Conservation (phyloP, 495 filamentous ascomycete species). For the Penicillium canariense region DNA sequence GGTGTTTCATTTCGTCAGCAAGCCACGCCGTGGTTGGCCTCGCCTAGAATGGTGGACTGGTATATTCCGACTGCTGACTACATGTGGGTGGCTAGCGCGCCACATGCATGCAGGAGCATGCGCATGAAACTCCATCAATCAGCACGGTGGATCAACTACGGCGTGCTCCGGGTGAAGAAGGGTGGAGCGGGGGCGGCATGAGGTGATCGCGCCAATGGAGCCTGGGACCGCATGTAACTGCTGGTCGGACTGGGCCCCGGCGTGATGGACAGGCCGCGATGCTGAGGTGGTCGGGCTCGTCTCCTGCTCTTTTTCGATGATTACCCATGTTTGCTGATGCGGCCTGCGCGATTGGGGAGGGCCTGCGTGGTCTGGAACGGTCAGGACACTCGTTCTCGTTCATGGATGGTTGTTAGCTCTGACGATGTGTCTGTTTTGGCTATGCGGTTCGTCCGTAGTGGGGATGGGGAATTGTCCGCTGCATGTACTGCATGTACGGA, state of each 20-base stretch:
- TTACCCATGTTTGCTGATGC: not conserved
- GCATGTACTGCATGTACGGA: too few species aligned
- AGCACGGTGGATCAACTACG: not conserved
- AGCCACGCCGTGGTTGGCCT: conserved; percentile 2
- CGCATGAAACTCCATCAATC: conserved; percentile 18
- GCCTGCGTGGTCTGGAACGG: not conserved
- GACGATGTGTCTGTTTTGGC: not conserved
- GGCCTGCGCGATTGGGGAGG: not conserved
- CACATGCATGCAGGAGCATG: conserved; percentile 4
- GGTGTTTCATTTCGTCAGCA: not conserved
- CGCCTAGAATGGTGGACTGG: not conserved
- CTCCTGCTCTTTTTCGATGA: not conserved
- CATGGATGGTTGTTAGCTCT: not conserved
- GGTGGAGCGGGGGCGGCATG: too few species aligned
- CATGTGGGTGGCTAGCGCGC: not conserved
- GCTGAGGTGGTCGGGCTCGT: not conserved
- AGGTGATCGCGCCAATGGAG: not conserved
- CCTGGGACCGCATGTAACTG: not conserved
- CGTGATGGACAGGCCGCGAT: not conserved
- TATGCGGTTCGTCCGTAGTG: not conserved
- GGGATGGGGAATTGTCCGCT: too few species aligned
- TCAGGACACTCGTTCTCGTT: not conserved
- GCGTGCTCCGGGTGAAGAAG: not conserved
- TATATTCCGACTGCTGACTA: not conserved
- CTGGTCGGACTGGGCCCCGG: not conserved